A percentile compares a stretch with the other conserved stretches of the same genome.
phyloP scores from a whole-genome alignment of 1,284 basidiomycete genomes.

The Psilocybe mexicana region DNA sequence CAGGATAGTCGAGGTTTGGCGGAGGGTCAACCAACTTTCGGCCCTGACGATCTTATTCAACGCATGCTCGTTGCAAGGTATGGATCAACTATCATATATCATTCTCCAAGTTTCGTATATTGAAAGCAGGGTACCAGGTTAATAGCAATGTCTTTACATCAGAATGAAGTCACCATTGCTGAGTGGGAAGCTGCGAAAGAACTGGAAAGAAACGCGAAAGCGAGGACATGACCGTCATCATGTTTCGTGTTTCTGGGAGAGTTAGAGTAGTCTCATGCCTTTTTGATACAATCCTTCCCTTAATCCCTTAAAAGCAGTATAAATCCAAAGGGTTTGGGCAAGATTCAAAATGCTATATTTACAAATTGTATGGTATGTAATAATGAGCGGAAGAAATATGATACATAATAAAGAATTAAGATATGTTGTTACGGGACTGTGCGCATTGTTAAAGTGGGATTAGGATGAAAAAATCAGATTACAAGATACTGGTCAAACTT shows the following conservation, averaged over 20 bases:
- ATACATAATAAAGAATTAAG: neutral
- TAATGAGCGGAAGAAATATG: neutral
- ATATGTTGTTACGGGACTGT: neutral
- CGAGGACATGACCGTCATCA: neutral
- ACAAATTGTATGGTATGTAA: neutral
- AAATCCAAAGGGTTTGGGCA: too few species aligned
- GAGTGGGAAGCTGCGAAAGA: conserved; percentile 50
- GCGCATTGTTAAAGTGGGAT: neutral
- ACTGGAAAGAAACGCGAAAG: conserved; percentile 34
- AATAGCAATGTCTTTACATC: conserved; percentile 49
- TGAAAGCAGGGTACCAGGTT: conserved; percentile 35
- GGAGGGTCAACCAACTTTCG: conserved; percentile 31
- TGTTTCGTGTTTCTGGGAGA: too few species aligned
- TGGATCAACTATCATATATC: conserved; percentile 17
- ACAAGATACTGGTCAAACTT: neutral
- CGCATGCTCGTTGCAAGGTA: conserved; percentile 68
- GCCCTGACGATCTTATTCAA: conserved; percentile 62
- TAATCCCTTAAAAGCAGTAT: too few species aligned
- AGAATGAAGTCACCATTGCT: conserved; percentile 42
- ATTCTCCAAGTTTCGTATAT: neutral
- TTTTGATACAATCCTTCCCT: too few species aligned
- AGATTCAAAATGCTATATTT: conserved; percentile 5
- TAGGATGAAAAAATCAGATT: neutral
- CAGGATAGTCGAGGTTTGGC: conserved; percentile 7
- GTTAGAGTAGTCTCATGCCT: too few species aligned